These are phyloP conservation scores for Trypanosoma caninum DNA, from an alignment of 208 protist species.

Conservation along the genomic window DNA sequence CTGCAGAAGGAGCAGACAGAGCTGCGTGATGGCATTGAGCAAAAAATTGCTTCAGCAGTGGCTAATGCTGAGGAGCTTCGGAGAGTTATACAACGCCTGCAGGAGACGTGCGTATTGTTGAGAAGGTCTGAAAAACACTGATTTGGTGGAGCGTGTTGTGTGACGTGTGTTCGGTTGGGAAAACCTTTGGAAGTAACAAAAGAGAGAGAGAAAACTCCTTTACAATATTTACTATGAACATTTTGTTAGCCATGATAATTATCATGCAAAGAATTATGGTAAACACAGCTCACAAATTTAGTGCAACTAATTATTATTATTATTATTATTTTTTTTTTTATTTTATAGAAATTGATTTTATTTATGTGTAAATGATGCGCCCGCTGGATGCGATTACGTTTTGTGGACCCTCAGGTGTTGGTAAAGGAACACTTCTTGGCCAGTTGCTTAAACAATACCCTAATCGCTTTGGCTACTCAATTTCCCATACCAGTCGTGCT, in stretches of 20 bases:
- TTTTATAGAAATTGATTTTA: background rate
- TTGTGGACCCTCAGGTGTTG: slow-evolving; percentile 90
- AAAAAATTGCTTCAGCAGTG: slow-evolving; percentile 28
- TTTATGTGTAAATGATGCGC: background rate
- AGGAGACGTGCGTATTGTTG: slow-evolving; percentile 34
- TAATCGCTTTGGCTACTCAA: slow-evolving; percentile 83
- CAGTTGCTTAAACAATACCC: slow-evolving; percentile 72
- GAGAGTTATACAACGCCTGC: slow-evolving; percentile 27
- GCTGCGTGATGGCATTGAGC: slow-evolving; percentile 32
- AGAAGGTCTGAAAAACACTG: background rate
- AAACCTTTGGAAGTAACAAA: background rate
- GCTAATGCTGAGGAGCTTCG: slow-evolving; percentile 33
- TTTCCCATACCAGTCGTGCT: slow-evolving; percentile 91
- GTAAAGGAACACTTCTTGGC: slow-evolving; percentile 91
- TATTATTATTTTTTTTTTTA: slow-evolving; percentile 12
- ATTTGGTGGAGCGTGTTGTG: background rate
- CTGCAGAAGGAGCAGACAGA: slow-evolving; percentile 50
- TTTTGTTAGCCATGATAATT: no score
- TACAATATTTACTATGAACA: no score
- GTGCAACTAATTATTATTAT: no score
- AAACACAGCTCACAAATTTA: no score
- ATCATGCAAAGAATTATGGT: no score
- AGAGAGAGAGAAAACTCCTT: no score
- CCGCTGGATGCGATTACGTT: slow-evolving; percentile 83
- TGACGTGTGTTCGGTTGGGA: background rate